Percentiles rank a stretch among this genome's conserved stretches.
Evolutionary conservation across 1,139 yeast genomes (phyloP).

Genomic region (Geotrichum candidum): DNA sequence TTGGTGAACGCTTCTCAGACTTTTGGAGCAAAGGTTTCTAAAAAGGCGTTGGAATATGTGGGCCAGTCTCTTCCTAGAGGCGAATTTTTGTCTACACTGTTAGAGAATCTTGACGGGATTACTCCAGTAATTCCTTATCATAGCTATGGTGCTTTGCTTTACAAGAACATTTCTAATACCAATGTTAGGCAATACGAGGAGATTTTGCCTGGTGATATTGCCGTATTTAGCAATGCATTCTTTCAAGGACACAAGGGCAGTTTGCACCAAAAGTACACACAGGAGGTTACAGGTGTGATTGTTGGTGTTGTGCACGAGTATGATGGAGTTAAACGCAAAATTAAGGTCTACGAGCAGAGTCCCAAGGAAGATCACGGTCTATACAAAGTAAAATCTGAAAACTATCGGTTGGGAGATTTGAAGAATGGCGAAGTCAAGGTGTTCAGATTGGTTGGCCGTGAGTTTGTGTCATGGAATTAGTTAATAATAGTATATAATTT

Average conservation of each 20-base stretch:
- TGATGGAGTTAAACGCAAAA: not conserved
- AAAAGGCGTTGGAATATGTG: slow-evolving; percentile 22
- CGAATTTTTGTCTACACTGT: slow-evolving; percentile 29
- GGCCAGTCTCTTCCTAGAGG: slow-evolving; percentile 22
- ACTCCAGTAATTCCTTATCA: slow-evolving; percentile 59
- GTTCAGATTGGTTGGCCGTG: slow-evolving; percentile 44
- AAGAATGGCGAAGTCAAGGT: slow-evolving; percentile 74
- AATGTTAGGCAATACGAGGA: slow-evolving; percentile 56
- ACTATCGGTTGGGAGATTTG: slow-evolving; percentile 52
- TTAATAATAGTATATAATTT: not conserved
- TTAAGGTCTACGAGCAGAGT: not conserved
- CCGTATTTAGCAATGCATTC: slow-evolving; percentile 67
- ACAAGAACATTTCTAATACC: slow-evolving; percentile 53
- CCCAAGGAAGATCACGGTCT: slow-evolving; percentile 29
- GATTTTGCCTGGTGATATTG: slow-evolving; percentile 75
- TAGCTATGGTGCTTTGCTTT: slow-evolving; percentile 68
- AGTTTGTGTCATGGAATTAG: slow-evolving; percentile 23
- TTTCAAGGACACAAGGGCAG: slow-evolving; percentile 61
- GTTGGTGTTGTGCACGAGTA: not conserved
- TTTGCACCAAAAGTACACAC: slow-evolving; percentile 21
- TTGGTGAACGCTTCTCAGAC: slow-evolving; percentile 47
- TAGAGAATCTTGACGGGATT: slow-evolving; percentile 27
- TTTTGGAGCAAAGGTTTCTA: slow-evolving; percentile 32
- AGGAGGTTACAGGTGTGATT: not conserved
- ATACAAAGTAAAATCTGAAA: slow-evolving; percentile 4